Conservation (phyloP, 331 rosid species). For the Quercus lobata region DNA sequence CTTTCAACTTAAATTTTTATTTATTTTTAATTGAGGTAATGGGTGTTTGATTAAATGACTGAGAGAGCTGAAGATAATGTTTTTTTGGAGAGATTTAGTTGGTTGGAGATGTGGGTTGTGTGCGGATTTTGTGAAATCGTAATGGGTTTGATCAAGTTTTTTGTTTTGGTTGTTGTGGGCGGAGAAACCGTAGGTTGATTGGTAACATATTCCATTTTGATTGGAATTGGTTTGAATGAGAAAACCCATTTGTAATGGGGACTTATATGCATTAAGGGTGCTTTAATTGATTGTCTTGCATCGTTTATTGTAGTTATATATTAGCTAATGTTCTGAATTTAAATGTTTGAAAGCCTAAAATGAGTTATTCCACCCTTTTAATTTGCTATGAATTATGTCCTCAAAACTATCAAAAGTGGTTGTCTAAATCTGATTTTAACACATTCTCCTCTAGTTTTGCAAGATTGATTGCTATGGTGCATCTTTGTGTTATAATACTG, state of each 20-base stretch:
- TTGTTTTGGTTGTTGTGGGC: not conserved
- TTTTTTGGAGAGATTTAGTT: too few relatives aligned
- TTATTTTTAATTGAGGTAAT: not conserved
- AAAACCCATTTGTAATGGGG: not conserved
- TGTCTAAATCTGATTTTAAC: not conserved
- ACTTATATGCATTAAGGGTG: not conserved
- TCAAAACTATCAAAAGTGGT: not conserved
- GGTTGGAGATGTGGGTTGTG: not conserved
- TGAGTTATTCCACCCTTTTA: not conserved
- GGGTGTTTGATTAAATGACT: not conserved
- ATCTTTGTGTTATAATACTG: not conserved
- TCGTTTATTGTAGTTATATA: not conserved
- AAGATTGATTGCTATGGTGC: not conserved
- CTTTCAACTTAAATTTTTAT: not conserved
- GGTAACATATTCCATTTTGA: too few relatives aligned
- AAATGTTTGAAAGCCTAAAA: not conserved
- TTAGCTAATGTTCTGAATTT: not conserved
- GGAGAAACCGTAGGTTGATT: not conserved
- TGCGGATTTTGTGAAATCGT: not conserved
- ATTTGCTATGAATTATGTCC: not conserved
- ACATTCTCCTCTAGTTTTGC: not conserved
- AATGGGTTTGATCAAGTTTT: not conserved
- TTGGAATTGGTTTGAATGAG: not conserved
- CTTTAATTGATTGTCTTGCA: not conserved
- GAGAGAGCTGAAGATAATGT: not conserved